A percentile compares a stretch with the other conserved stretches of the same genome.
Evolutionary conservation across 2,329 filamentous ascomycete species (phyloP).

Genomic region (Penicillium decumbens): DNA sequence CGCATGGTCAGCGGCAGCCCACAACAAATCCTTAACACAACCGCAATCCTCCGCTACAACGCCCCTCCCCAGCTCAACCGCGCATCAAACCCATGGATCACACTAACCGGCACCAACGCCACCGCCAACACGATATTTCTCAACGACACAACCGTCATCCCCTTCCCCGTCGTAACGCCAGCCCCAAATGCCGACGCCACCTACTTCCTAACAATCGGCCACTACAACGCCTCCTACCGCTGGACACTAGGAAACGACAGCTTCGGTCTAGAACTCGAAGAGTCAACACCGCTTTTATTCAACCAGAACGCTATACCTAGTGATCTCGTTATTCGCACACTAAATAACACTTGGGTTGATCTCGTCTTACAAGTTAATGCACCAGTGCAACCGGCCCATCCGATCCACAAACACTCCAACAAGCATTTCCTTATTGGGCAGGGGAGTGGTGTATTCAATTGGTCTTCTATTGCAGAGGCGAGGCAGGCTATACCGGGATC

Average conservation of each 20-base stretch:
- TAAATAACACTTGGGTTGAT: slow-evolving; percentile 53
- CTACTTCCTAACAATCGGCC: slow-evolving; percentile 22
- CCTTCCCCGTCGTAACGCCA: slow-evolving; percentile 48
- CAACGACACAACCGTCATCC: slow-evolving; percentile 41
- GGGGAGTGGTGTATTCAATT: slow-evolving; percentile 51
- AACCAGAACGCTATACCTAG: slow-evolving; percentile 26
- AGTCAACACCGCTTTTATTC: slow-evolving; percentile 24
- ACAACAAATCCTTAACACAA: slow-evolving; percentile 54
- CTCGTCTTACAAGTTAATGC: slow-evolving; percentile 46
- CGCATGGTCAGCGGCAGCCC: slow-evolving; percentile 49
- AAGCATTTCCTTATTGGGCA: slow-evolving; percentile 57
- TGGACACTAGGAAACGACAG: slow-evolving; percentile 27
- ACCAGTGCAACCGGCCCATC: slow-evolving; percentile 52
- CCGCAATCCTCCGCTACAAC: slow-evolving; percentile 48
- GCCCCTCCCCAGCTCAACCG: slow-evolving; percentile 13
- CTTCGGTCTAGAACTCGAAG: slow-evolving; percentile 23
- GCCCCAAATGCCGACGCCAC: slow-evolving; percentile 44
- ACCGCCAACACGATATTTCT: slow-evolving; percentile 45
- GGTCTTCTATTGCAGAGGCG: slow-evolving; percentile 52
- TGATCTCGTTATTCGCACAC: slow-evolving; percentile 47
- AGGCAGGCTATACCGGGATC: slow-evolving; percentile 43
- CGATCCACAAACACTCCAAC: slow-evolving; percentile 62
- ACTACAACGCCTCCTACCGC: slow-evolving; percentile 20
- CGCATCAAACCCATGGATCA: slow-evolving; percentile 45
- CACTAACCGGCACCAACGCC: slow-evolving; percentile 46